Base-by-base conservation (phyloP, 306 rosid genomes). In the Amphicarpaea edgeworthii region DNA sequence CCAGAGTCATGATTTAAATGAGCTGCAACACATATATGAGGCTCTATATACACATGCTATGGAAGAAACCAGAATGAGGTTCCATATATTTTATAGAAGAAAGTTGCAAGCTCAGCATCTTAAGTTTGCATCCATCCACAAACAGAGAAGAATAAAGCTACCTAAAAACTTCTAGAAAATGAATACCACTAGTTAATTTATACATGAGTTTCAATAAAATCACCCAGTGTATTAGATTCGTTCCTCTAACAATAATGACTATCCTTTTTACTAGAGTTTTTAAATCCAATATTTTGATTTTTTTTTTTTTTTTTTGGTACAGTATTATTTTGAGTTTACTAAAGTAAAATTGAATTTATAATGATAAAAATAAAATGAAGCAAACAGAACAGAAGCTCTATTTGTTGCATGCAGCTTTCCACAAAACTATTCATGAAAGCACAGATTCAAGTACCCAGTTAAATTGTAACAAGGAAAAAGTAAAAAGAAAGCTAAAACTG, bases 11-110 rank as follows among this genome's bases (percentile, higher is more conserved):
- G 53, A 12, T 17, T 20, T 41, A 47, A 37, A 69, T 51, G 55
- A 72, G 34, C 24, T 46, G 61, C 47, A 30, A 60, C 43, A 28
- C 21, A 15, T 34, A 54, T 54, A 5, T n/a, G 19, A 46, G 53
- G 53, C 53, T 14, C 53, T 20, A 46, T 46, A 11, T 54, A 20
- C 28, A 3, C 15, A 10, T 30, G 55, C n/a, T 49, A 20, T 17
- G 12, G 50, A 8, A n/a, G 72, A 58, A 65, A 30, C 49, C 60
- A 78, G 49, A 67, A 65, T 14, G 34, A 72, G 68, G 26, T 8
- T 24, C 15, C 54, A 24, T 10, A 70, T 16, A 19, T 38, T 21
- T 69, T 46, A 10, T 37, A 37, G 46, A 73, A 40, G 23, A 67
- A 76, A 63, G 40, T 50, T 41, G 45, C 37, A 41, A 9, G 19